phyloP scores from a whole-genome alignment of 768 basidiomycete genomes.

The Leucosporidium scottii region DNA sequence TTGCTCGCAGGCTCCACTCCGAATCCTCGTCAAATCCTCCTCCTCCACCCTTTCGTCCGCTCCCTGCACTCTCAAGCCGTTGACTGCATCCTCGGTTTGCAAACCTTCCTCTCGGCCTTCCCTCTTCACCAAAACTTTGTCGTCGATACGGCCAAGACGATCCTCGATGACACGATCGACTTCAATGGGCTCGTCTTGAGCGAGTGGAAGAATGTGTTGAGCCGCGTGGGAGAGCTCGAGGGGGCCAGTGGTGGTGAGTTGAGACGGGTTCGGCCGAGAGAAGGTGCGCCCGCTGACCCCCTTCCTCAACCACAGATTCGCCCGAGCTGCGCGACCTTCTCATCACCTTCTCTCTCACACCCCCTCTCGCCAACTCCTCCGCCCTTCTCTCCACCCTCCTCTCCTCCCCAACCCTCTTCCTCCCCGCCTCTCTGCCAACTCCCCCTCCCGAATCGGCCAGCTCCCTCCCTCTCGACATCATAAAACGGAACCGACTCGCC shows the following conservation, averaged over 20 bases:
- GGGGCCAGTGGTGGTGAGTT: neutral
- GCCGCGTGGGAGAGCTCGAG: neutral
- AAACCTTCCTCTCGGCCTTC: neutral
- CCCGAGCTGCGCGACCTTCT: neutral
- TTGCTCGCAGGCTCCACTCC: neutral
- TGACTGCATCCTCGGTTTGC: neutral
- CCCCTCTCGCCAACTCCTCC: neutral
- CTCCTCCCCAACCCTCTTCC: neutral
- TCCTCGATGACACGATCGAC: slow-evolving; percentile 2
- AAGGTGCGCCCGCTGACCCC: neutral
- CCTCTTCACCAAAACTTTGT: neutral
- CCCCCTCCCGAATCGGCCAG: neutral
- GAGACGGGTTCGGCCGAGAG: no score
- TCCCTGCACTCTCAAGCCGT: neutral
- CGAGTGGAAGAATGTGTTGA: neutral
- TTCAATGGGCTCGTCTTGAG: neutral
- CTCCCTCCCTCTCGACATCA: neutral
- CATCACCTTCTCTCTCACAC: neutral
- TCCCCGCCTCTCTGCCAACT: neutral
- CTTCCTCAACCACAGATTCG: neutral
- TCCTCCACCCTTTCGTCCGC: slow-evolving; percentile 10
- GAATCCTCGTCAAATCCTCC: neutral
- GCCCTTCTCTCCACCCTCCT: neutral
- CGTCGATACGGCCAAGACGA: neutral
- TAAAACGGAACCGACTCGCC: neutral